These are phyloP conservation scores for Tillandsia fasciculata DNA, from an alignment of 176 grass and related monocot genomes.

Conservation along the genomic window DNA sequence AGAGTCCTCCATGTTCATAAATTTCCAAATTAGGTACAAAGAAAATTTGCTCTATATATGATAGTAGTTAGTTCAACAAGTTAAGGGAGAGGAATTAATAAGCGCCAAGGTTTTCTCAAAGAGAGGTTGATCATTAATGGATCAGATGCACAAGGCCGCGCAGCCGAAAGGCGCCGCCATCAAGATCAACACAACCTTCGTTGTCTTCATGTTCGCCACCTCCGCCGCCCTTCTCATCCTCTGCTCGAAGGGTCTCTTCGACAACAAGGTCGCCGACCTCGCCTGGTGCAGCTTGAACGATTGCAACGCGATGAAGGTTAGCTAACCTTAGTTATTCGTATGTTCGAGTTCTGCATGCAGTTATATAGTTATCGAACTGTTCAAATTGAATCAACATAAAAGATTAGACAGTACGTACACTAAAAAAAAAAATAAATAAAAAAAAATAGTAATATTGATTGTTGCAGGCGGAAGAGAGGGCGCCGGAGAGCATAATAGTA, in stretches of 20 bases:
- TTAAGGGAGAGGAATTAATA: neutral
- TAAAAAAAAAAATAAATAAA: too few species aligned
- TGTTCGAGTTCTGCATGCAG: neutral
- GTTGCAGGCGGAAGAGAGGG: too few species aligned
- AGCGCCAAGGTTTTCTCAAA: neutral
- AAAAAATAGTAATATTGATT: too few species aligned
- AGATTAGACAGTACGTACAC: too few species aligned
- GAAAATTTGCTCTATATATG: too few species aligned
- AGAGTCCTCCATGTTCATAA: too few species aligned
- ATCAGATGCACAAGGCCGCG: neutral
- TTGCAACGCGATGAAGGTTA: neutral
- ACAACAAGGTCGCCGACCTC: neutral
- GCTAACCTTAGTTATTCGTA: neutral
- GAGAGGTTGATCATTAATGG: neutral
- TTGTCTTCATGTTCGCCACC: neutral
- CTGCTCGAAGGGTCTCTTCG: neutral
- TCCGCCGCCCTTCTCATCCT: slow-evolving; percentile 5
- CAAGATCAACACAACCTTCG: neutral
- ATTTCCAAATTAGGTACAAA: too few species aligned
- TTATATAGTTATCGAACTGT: too few species aligned
- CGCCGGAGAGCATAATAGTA: too few species aligned
- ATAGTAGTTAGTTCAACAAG: too few species aligned
- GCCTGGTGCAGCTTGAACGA: neutral
- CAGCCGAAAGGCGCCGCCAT: neutral
- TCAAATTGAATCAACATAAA: too few species aligned